Conservation (phyloP, 139 green algal species). For the Volvox reticuliferus region DNA sequence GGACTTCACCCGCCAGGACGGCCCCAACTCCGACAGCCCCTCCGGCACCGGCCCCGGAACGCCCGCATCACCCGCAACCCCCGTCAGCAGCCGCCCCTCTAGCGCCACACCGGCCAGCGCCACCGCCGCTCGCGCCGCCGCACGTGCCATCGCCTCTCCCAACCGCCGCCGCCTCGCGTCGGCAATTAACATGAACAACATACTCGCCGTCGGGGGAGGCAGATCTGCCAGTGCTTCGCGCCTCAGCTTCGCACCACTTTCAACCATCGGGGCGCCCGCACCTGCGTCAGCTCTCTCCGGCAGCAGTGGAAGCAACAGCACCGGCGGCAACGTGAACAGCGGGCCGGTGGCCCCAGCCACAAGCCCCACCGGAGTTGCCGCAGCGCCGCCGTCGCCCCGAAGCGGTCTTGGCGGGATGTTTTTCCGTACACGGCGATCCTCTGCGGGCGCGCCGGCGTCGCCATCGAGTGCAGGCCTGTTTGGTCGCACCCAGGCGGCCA, state of each 20-base stretch:
- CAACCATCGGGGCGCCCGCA: neutral
- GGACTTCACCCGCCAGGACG: neutral
- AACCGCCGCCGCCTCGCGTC: neutral
- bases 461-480: neutral
- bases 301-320: neutral
- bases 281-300: too few species aligned
- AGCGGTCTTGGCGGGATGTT: neutral
- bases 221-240: neutral
- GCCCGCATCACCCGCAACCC: neutral
- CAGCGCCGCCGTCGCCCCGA: neutral
- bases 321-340: neutral
- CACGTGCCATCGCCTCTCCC: neutral
- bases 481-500: neutral
- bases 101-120: neutral
- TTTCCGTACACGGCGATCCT: neutral
- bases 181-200: neutral
- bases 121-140: conserved; percentile 18
- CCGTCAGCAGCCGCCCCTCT: neutral
- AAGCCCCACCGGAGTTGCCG: neutral
- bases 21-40: neutral
- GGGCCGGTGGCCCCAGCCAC: neutral
- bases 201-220: neutral
- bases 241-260: neutral
- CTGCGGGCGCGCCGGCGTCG: neutral
- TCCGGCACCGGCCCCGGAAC: neutral